These are phyloP conservation scores for Ramalina intermedia DNA, from an alignment of 495 filamentous ascomycete genomes.

Conservation along the genomic window DNA sequence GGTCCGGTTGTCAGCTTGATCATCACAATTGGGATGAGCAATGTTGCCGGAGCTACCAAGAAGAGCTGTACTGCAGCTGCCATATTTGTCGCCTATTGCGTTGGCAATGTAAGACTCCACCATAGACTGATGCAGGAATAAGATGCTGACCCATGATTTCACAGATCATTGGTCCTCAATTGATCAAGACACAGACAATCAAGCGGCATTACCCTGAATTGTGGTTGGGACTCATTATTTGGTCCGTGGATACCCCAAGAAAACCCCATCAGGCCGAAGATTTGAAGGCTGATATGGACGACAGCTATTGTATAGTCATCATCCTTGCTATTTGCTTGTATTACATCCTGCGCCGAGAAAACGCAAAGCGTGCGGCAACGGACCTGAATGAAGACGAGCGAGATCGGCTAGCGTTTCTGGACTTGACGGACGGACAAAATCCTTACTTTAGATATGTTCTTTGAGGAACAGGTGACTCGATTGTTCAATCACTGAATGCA, in stretches of 20 bases:
- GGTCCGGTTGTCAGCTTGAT: slow-evolving; percentile 50
- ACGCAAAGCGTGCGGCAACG: slow-evolving; percentile 30
- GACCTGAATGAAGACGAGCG: slow-evolving; percentile 44
- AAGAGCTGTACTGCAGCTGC: slow-evolving; percentile 58
- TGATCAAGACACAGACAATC: slow-evolving; percentile 47
- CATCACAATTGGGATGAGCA: slow-evolving; percentile 53
- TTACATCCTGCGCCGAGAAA: slow-evolving; percentile 40
- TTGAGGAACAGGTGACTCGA: slow-evolving; percentile 16
- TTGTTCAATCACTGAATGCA: no score
- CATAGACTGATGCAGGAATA: neutral
- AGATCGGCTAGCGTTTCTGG: slow-evolving; percentile 51
- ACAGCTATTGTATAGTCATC: slow-evolving; percentile 56
- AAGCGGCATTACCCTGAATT: slow-evolving; percentile 52
- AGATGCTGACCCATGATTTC: neutral
- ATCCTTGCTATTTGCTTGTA: slow-evolving; percentile 39
- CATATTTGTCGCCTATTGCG: slow-evolving; percentile 60
- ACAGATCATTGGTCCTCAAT: slow-evolving; percentile 54
- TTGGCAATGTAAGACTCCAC: slow-evolving; percentile 35
- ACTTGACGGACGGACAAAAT: slow-evolving; percentile 67
- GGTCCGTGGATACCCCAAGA: slow-evolving; percentile 27
- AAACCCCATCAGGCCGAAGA: neutral
- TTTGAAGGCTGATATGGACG: neutral
- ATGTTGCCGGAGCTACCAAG: slow-evolving; percentile 66
- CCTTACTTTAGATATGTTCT: slow-evolving; percentile 59
- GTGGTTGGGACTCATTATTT: slow-evolving; percentile 58